Evolutionary conservation across 2,329 filamentous ascomycete species (phyloP).

Genomic region (Cercospora brassicicola): DNA sequence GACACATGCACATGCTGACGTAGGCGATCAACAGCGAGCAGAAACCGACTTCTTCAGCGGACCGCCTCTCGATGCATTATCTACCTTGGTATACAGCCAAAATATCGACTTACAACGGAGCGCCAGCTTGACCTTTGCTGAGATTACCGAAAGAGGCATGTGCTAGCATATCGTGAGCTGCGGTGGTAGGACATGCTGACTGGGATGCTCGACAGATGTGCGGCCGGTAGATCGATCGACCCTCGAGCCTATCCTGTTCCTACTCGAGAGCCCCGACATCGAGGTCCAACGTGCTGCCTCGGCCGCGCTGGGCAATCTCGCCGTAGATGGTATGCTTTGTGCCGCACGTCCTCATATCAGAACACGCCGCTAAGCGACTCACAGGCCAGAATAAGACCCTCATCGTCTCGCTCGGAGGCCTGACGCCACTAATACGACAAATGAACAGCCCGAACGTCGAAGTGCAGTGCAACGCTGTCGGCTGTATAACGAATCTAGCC

Average conservation of each 20-base stretch:
- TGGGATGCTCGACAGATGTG: conserved; percentile 66
- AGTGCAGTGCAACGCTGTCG: conserved; percentile 97
- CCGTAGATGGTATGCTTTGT: conserved; percentile 79
- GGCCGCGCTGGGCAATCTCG: conserved; percentile 90
- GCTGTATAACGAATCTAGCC: conserved; percentile 96
- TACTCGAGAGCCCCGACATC: conserved; percentile 91
- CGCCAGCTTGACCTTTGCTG: conserved; percentile 95
- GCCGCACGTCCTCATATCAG: conserved; percentile 87
- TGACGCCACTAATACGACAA: conserved; percentile 89
- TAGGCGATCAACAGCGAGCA: conserved; percentile 64
- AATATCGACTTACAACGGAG: conserved; percentile 97
- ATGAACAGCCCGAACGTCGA: conserved; percentile 99
- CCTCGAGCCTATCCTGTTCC: conserved; percentile 90
- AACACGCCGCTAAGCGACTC: conserved; percentile 63
- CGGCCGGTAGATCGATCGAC: conserved; percentile 93
- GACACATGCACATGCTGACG: conserved; percentile 25
- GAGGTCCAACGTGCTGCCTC: conserved; percentile 96
- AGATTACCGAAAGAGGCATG: conserved; percentile 95
- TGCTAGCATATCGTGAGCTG: conserved; percentile 1
- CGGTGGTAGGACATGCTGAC: conserved; percentile 14
- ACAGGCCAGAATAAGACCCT: conserved; percentile 97
- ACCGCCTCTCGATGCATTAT: conserved; percentile 88
- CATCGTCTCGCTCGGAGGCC: conserved; percentile 87
- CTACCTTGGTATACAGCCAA: conserved; percentile 95
- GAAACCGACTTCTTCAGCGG: conserved; percentile 99